Conservation (phyloP, 495 filamentous ascomycete genomes). For the Extremus antarcticus region DNA sequence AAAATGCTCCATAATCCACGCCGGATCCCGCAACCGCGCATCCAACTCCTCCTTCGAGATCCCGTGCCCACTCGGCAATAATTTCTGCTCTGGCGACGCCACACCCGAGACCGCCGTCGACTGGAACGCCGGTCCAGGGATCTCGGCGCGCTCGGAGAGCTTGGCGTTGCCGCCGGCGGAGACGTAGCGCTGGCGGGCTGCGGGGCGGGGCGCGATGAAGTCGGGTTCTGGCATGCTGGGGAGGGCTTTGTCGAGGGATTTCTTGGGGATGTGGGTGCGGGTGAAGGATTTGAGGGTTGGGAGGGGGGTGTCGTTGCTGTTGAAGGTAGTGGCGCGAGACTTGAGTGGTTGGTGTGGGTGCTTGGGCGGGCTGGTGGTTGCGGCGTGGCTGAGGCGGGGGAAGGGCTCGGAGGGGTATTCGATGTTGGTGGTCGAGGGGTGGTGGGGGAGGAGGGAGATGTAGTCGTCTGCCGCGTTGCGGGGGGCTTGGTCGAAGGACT, state of each 20-base stretch:
- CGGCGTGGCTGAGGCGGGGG: neutral
- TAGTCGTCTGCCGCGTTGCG: neutral
- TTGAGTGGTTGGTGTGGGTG: neutral
- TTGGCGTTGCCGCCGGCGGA: constrained; percentile 18
- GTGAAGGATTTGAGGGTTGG: neutral
- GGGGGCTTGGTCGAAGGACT: neutral
- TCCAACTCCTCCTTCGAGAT: constrained; percentile 9
- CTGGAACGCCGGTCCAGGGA: constrained; percentile 3
- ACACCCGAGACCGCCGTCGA: neutral
- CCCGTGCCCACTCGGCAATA: too few species aligned
- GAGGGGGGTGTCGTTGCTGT: neutral
- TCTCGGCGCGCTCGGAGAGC: constrained; percentile 14
- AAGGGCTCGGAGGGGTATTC: neutral
- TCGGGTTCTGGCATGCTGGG: constrained; percentile 5
- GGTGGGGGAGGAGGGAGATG: neutral
- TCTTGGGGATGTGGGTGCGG: neutral
- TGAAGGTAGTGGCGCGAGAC: neutral
- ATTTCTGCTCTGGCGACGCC: neutral
- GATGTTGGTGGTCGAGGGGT: constrained; percentile 1
- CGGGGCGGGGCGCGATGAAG: constrained; percentile 13
- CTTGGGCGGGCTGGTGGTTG: neutral
- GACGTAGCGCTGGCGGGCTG: constrained; percentile 17
- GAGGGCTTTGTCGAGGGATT: neutral
- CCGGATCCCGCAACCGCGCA: constrained; percentile 4
- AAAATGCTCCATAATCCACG: constrained; percentile 7